Evolutionary conservation across 495 filamentous ascomycete genomes (phyloP).

Genomic region (Haplographium delicatum): DNA sequence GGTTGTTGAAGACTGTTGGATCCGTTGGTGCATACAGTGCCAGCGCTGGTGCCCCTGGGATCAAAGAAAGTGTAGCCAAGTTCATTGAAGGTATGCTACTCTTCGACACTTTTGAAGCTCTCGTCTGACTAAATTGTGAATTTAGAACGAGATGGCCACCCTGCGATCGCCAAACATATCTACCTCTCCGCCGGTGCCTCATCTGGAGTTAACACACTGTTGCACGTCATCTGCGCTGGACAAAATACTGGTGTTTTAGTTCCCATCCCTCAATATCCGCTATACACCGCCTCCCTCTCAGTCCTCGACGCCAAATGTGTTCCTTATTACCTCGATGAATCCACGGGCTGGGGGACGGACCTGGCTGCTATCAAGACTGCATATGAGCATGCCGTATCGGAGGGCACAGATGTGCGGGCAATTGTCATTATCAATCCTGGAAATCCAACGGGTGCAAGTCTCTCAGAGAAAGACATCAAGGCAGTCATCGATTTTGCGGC

Average conservation of each 20-base stretch:
- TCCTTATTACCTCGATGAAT: conserved; percentile 87
- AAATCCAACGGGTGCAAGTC: conserved; percentile 89
- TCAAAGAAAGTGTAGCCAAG: conserved; percentile 82
- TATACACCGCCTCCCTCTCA: conserved; percentile 91
- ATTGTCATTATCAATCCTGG: conserved; percentile 98
- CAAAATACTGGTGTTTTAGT: conserved; percentile 83
- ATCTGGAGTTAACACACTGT: conserved; percentile 85
- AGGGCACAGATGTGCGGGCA: conserved; percentile 80
- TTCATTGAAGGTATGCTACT: conserved; percentile 71
- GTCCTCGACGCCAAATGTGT: conserved; percentile 83
- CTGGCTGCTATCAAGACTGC: conserved; percentile 65
- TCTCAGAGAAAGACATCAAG: conserved; percentile 71
- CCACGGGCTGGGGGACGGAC: conserved; percentile 80
- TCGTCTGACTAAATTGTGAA: background rate
- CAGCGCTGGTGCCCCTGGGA: conserved; percentile 78
- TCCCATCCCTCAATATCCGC: conserved; percentile 95
- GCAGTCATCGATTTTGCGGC: conserved; percentile 79
- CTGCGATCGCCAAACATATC: conserved; percentile 69
- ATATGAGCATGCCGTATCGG: conserved; percentile 61
- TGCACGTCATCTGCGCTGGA: conserved; percentile 79
- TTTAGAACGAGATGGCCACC: conserved; percentile 76
- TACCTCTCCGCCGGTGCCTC: conserved; percentile 90
- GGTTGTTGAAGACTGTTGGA: conserved; percentile 72
- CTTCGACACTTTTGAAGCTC: conserved; percentile 6
- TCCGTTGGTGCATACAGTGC: conserved; percentile 96